These are phyloP conservation scores for Onygenales sp. DNA, from an alignment of 2,329 filamentous ascomycete genomes.

Conservation along the genomic window DNA sequence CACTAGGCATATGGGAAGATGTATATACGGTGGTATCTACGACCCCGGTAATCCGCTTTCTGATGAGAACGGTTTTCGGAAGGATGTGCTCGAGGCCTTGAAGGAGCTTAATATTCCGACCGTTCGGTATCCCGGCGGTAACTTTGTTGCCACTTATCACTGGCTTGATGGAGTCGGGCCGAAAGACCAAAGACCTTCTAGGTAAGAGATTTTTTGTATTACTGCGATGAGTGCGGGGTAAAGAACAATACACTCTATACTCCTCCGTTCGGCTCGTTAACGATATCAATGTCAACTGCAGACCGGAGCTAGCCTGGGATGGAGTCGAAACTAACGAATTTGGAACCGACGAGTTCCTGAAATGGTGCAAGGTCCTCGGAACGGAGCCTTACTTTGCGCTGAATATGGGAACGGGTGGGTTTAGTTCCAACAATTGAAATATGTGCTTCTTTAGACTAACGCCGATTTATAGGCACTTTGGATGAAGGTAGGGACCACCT, in stretches of 20 bases:
- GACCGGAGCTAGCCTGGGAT: slow-evolving; percentile 71
- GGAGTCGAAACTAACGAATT: slow-evolving; percentile 69
- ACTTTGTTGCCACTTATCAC: slow-evolving; percentile 77
- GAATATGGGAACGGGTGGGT: slow-evolving; percentile 67
- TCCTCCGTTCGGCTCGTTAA: not conserved
- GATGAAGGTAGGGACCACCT: slow-evolving; percentile 38
- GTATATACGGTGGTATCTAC: slow-evolving; percentile 80
- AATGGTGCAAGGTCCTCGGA: slow-evolving; percentile 63
- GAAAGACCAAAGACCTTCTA: slow-evolving; percentile 53
- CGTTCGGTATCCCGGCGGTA: slow-evolving; percentile 72
- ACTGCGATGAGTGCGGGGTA: not conserved
- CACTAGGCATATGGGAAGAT: slow-evolving; percentile 72
- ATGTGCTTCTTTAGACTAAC: not conserved
- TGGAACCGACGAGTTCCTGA: slow-evolving; percentile 78
- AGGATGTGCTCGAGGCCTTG: slow-evolving; percentile 65
- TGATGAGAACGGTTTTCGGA: slow-evolving; percentile 66
- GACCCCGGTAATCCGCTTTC: slow-evolving; percentile 66
- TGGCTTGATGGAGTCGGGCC: slow-evolving; percentile 77
- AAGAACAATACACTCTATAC: not conserved
- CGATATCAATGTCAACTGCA: slow-evolving; percentile 13
- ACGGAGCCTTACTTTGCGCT: slow-evolving; percentile 72
- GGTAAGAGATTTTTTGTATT: slow-evolving; percentile 23
- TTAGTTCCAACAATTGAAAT: slow-evolving; percentile 14
- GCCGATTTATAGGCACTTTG: slow-evolving; percentile 26
- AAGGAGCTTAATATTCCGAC: slow-evolving; percentile 67